Evolutionary conservation across 257 asterid genomes (phyloP).

Genomic region (Anisodus acutangulus): DNA sequence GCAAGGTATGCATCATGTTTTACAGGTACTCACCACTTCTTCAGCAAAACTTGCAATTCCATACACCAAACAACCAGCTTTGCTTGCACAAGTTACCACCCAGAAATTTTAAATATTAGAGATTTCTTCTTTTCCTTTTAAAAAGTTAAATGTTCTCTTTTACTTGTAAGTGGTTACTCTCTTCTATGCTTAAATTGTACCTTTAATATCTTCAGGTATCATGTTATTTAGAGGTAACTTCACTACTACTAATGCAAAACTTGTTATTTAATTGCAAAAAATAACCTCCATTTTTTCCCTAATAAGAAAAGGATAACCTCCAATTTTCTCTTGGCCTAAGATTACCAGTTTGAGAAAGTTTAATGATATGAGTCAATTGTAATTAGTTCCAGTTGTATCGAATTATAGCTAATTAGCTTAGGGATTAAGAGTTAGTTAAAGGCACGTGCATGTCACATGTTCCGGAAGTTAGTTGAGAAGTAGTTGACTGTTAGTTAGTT

Average conservation of each 20-base stretch:
- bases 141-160: not conserved
- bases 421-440: too few relatives aligned
- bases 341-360: not conserved
- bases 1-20: slow-evolving; percentile 16
- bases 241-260: slow-evolving; percentile 1
- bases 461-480: too few relatives aligned
- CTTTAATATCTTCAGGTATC: not conserved
- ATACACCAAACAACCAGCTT: not conserved
- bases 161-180: not conserved
- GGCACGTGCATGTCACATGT: too few relatives aligned
- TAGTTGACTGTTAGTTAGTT: too few relatives aligned
- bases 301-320: not conserved
- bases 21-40: not conserved
- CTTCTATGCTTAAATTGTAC: not conserved
- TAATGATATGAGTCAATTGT: not conserved
- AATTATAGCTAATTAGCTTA: too few relatives aligned
- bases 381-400: too few relatives aligned
- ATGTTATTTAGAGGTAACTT: not conserved
- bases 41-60: not conserved
- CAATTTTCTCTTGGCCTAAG: not conserved
- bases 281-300: not conserved
- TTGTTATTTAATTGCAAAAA: not conserved
- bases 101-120: not conserved
- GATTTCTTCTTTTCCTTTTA: not conserved
- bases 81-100: slow-evolving; percentile 1